Evolutionary conservation across 352 stramenopile genomes (phyloP), one percentile per base, ranked within the genome.

Genomic region (Blastocystis sp.): DNA sequence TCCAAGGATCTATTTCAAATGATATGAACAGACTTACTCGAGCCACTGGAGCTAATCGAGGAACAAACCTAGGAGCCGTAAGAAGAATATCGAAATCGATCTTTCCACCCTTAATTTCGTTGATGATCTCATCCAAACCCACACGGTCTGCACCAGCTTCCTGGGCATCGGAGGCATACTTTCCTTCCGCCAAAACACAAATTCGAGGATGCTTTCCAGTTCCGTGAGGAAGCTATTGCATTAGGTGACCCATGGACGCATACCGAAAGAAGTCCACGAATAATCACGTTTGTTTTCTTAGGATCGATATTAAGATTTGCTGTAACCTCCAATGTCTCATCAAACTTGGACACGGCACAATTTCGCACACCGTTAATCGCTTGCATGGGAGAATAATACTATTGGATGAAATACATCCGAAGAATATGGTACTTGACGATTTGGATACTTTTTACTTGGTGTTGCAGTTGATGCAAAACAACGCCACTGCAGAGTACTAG

Each of bases 51-150:
- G 57, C 75, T 16, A 86, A 58, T 12, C 46, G 35, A 16, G 75
- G 61, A 14, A 86, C 14, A 39, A 58, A 71, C 71, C 61, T 42
- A 61, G 75, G 75, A 37, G 75, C 27, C 5, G 75, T 75, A 58
- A 86, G 24, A 1, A 56, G 43, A 24, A 86, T 39, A 37, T 86
- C 75, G 27, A 88, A 88, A 46, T 88, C 61, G 56, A 88, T 88
- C 32, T 85, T 86, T 21, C 81, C 81, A 19, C 21, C 19, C 19
- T 87, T 87, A 49, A 88, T 57, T 42, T 88, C 46, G 27, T 37
- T 73, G 63, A 88, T 86, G 21, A 88, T 59, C 63, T 88, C 77
- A n/a, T 88, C 73, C 27, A 83, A 24, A 88, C 81, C 81, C 1
- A 86, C 14, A 16, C 87, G 27, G 39, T 85, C 49, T 24, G 73